A percentile compares a stretch with the other conserved stretches of the same genome.
These are phyloP conservation scores for Penicillium verrucosum DNA, from an alignment of 2,329 filamentous ascomycete genomes.

Conservation along the genomic window DNA sequence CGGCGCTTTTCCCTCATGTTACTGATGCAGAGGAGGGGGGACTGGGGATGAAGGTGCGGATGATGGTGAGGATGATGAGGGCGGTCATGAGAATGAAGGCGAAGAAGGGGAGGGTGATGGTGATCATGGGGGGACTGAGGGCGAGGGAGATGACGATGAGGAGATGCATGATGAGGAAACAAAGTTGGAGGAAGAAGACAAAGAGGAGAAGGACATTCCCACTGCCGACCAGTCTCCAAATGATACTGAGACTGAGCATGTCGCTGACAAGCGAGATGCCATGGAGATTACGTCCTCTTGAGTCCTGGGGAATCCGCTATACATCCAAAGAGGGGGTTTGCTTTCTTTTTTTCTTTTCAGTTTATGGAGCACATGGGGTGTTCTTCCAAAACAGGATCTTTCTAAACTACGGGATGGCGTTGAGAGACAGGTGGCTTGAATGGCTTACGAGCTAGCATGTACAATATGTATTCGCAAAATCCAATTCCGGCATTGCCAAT, in stretches of 20 bases:
- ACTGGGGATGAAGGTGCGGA: conserved; percentile 19
- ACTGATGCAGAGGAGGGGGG: conserved; percentile 25
- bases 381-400: not conserved
- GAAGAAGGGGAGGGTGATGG: conserved; percentile 16
- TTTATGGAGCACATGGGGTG: not conserved
- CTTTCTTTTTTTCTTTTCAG: not conserved
- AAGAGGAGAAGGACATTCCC: not conserved
- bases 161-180: conserved; percentile 19
- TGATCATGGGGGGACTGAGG: conserved; percentile 16
- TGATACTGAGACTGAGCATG: conserved; percentile 9
- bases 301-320: not conserved
- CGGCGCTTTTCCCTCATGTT: conserved; percentile 13
- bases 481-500: conserved; percentile 1
- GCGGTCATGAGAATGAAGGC: conserved; percentile 15
- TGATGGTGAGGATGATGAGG: conserved; percentile 16
- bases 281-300: conserved; percentile 16
- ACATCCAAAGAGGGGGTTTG: not conserved
- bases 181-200: conserved; percentile 7
- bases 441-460: conserved; percentile 8
- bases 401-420: not conserved
- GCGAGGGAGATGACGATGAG: conserved; percentile 15
- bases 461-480: conserved; percentile 8
- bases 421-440: not conserved
- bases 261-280: conserved; percentile 5
- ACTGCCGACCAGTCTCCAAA: conserved; percentile 4